Conservation (phyloP, 179 eudicot species). For the Gypsophila paniculata region DNA sequence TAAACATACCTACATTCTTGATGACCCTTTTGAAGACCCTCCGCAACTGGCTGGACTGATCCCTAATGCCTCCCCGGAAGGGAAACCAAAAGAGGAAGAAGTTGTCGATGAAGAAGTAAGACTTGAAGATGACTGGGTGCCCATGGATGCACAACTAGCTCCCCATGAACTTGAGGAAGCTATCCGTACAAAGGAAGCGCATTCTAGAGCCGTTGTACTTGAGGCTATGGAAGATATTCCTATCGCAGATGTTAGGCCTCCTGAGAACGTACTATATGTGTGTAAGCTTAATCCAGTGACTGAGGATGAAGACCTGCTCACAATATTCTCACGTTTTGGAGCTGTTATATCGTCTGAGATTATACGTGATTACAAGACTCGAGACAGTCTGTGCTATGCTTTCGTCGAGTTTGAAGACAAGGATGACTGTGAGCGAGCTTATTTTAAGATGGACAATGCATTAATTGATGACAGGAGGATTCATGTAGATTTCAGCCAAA, state of each 20-base stretch:
- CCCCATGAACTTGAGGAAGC: slow-evolving; percentile 73
- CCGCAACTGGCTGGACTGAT: slow-evolving; percentile 58
- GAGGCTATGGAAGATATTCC: slow-evolving; percentile 97
- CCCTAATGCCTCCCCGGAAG: slow-evolving; percentile 94
- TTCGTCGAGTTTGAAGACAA: slow-evolving; percentile 79
- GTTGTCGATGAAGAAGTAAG: slow-evolving; percentile 82
- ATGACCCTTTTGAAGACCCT: slow-evolving; percentile 95
- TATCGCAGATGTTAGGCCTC: slow-evolving; percentile 91
- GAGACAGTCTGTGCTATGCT: slow-evolving; percentile 96
- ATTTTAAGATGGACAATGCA: slow-evolving; percentile 97
- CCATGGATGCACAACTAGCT: slow-evolving; percentile 76
- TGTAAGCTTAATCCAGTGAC: slow-evolving; percentile 97
- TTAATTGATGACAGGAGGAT: slow-evolving; percentile 94
- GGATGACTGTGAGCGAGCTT: slow-evolving; percentile 87
- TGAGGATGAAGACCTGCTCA: slow-evolving; percentile 93
- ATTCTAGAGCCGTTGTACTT: slow-evolving; percentile 90
- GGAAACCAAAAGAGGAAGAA: slow-evolving; percentile 95
- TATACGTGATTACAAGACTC: slow-evolving; percentile 88
- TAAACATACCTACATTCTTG: slow-evolving; percentile 82
- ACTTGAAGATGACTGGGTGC: slow-evolving; percentile 98
- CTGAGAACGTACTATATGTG: slow-evolving; percentile 86
- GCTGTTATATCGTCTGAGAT: slow-evolving; percentile 88
- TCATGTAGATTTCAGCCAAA: slow-evolving; percentile 94
- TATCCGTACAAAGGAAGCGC: slow-evolving; percentile 78
- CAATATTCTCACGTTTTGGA: slow-evolving; percentile 94